phyloP scores from a whole-genome alignment of 2,329 filamentous ascomycete genomes.

The Byssochlamys sp. region DNA sequence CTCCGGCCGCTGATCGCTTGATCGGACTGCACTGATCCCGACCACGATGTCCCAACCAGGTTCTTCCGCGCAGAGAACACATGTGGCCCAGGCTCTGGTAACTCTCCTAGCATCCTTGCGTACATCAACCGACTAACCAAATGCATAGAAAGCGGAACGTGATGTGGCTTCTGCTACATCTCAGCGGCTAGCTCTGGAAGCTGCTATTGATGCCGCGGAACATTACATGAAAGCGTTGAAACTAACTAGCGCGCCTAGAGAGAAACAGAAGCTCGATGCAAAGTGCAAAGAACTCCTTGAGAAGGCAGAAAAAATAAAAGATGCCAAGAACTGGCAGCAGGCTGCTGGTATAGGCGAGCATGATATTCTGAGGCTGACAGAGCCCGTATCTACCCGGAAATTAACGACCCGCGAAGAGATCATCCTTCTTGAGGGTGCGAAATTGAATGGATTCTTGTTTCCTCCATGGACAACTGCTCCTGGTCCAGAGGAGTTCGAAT shows the following conservation, averaged over 20 bases:
- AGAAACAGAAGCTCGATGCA: slow-evolving; percentile 56
- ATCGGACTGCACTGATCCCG: slow-evolving; percentile 5
- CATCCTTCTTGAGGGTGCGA: slow-evolving; percentile 66
- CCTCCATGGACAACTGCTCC: slow-evolving; percentile 71
- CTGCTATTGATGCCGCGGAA: slow-evolving; percentile 69
- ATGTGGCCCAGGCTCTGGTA: slow-evolving; percentile 25
- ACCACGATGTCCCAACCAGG: slow-evolving; percentile 22
- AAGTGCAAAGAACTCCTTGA: slow-evolving; percentile 63
- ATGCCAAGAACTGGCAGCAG: slow-evolving; percentile 21
- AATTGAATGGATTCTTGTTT: slow-evolving; percentile 72
- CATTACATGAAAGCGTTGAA: slow-evolving; percentile 68
- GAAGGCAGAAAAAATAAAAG: slow-evolving; percentile 67
- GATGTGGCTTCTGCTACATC: slow-evolving; percentile 42
- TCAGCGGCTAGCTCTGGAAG: slow-evolving; percentile 57
- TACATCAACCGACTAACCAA: slow-evolving; percentile 14
- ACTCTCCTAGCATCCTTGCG: not conserved
- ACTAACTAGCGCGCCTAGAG: slow-evolving; percentile 49
- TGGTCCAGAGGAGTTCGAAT: slow-evolving; percentile 51
- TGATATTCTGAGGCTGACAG: slow-evolving; percentile 28
- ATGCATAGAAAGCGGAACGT: slow-evolving; percentile 44
- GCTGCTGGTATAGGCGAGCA: slow-evolving; percentile 10
- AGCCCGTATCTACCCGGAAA: slow-evolving; percentile 48
- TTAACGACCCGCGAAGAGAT: slow-evolving; percentile 63
- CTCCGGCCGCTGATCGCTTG: slow-evolving; percentile 1
- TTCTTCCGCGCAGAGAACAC: slow-evolving; percentile 15